Base-by-base conservation (phyloP, 2,329 filamentous ascomycete genomes). In the Zarea fungicola region DNA sequence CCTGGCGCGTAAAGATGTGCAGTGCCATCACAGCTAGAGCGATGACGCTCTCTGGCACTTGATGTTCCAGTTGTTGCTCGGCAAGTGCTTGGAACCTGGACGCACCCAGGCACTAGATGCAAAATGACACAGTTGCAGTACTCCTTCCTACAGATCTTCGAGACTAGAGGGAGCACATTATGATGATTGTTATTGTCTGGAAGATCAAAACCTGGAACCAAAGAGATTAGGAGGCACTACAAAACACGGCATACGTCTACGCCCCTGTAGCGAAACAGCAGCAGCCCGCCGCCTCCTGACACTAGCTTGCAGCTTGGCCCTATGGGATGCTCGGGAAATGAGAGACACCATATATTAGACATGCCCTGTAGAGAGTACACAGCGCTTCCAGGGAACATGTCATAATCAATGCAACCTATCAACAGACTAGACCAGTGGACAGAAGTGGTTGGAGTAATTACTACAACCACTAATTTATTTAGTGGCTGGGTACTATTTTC, bases 181-280 rank as follows among this genome's bases (percentile, higher is more conserved):
- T 36, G 43, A 22, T 39, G 43, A 47, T 40, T 35, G n/a, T n/a
- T n/a, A n/a, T n/a, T n/a, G n/a, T n/a, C n/a, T n/a, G n/a, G n/a
- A n/a, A n/a, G n/a, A n/a, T n/a, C n/a, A n/a, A n/a, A 39, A 47
- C 37, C 43, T 25, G 35, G 34, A 47, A 16, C 35, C 43, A 36
- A 39, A 22, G 23, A 45, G 22, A 19, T 29, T 11, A 21, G 32
- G 32, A 29, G 16, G 21, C 34, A 21, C 26, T 6, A 5, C 39
- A 13, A 31, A 43, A 43, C 21, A 31, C n/a, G n/a, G n/a, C n/a
- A n/a, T n/a, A n/a, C n/a, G n/a, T n/a, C n/a, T n/a, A n/a, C n/a
- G n/a, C n/a, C n/a, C 21, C 25, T 16, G 26, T 5, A 42, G 36
- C 36, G n/a, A 13, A 32, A 22, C 26, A 22, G 5, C 13, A 29